These are phyloP conservation scores for Hemisphaericaspora xylofermentans DNA, from an alignment of 1,139 yeast species.

Conservation along the genomic window DNA sequence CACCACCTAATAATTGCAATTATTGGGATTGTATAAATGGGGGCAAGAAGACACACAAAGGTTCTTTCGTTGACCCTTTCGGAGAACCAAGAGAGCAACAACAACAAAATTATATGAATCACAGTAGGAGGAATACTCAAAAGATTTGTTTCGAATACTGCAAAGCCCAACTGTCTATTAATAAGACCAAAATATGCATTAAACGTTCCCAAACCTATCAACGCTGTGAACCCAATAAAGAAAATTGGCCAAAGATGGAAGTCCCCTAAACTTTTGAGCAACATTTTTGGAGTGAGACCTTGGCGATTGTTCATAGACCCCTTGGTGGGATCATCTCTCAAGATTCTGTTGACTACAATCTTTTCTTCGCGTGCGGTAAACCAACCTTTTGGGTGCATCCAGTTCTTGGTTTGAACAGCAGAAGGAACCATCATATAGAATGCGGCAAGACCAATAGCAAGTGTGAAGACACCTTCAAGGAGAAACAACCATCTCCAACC, in stretches of 20 bases:
- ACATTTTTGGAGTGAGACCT: background rate
- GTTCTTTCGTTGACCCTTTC: background rate
- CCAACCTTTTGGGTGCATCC: background rate
- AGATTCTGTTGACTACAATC: background rate
- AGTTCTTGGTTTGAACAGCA: background rate
- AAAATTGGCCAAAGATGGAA: background rate
- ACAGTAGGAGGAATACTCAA: background rate
- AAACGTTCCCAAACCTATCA: background rate
- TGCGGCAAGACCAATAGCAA: background rate
- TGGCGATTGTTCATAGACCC: background rate
- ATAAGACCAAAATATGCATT: background rate
- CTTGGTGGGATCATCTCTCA: background rate
- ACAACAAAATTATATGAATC: background rate
- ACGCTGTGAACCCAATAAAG: background rate
- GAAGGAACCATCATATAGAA: background rate
- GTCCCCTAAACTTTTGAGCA: background rate
- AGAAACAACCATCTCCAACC: background rate
- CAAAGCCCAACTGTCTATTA: background rate
- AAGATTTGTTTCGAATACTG: background rate
- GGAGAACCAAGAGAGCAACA: background rate
- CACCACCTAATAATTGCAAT: background rate
- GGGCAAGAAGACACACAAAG: background rate
- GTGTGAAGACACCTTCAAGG: background rate
- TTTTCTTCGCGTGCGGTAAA: background rate
- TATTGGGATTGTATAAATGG: background rate